Evolutionary conservation across 2,329 filamentous ascomycete species (phyloP), one percentile per base, ranked within the genome.

Genomic region (Dendrostoma leiphaemia): DNA sequence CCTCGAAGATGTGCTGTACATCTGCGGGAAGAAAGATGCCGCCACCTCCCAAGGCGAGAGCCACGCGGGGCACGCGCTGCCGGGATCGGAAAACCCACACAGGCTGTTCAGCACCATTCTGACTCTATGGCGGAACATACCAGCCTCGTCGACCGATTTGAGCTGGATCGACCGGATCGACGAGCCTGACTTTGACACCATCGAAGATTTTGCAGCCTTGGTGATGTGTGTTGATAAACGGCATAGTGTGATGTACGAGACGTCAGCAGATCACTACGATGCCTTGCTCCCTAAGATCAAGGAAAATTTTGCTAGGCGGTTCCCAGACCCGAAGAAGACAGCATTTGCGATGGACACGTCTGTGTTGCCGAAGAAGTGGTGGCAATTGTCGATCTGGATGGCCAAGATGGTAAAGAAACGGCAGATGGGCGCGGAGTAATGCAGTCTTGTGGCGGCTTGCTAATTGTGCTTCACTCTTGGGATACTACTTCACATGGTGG

Each of bases 321-420:
- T 57, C n/a, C 55, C 55, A 3, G 55, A 57, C 17, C 15, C 51
- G 24, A 53, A 54, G 26, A 51, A 29, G 15, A 50, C 51, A n/a
- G 24, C 45, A n/a, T 24, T 50, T 37, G 28, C 49, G n/a, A 17
- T 37, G 26, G 55, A 54, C n/a, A 31, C 44, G 2, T 44, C 26
- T 0, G 29, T 38, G 15, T 24, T 32, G 13, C 54, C 49, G 6
- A 54, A 44, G 26, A 57, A 57, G 35, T 35, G 48, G 44, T 45
- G 55, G 51, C 51, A 57, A 17, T 17, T 57, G 12, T 47, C 47
- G 9, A 19, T 51, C n/a, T 57, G 47, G 51, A 54, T 57, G 51
- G 46, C 55, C 8, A 57, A 32, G 31, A 32, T 54, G 24, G 47
- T 51, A 6, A 57, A 51, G 21, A 57, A 32, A 31, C 48, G 55